These are phyloP conservation scores for Firmiana major DNA, from an alignment of 345 rosid species.

Conservation along the genomic window DNA sequence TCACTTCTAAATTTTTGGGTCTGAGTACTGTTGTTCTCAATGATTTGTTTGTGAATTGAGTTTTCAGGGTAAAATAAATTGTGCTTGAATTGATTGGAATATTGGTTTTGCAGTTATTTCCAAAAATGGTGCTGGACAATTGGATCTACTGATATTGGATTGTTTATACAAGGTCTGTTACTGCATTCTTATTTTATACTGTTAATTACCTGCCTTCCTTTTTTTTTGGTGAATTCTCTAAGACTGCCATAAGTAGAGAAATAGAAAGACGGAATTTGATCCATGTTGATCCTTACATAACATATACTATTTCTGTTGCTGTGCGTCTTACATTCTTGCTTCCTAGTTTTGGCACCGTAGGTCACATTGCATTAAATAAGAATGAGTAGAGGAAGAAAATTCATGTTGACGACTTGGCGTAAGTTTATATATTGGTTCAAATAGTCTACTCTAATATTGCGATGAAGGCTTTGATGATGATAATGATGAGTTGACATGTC, in stretches of 20 bases:
- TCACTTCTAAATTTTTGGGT: not conserved
- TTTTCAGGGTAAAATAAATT: not conserved
- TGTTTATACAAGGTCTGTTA: slow-evolving; percentile 68
- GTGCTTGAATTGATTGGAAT: slow-evolving; percentile 6
- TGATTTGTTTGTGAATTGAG: not conserved
- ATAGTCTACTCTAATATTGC: too few relatives aligned
- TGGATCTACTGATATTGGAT: slow-evolving; percentile 93
- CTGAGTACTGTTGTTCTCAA: not conserved
- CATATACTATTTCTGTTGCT: not conserved
- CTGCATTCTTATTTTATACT: slow-evolving; percentile 11
- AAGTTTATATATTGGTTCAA: too few relatives aligned
- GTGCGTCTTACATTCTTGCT: not conserved
- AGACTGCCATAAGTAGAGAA: not conserved
- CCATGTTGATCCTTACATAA: not conserved
- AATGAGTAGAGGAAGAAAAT: too few relatives aligned
- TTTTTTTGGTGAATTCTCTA: not conserved
- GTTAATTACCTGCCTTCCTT: not conserved
- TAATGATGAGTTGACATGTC: too few relatives aligned
- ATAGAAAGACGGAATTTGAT: not conserved
- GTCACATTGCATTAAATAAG: too few relatives aligned
- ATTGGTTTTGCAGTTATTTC: slow-evolving; percentile 60
- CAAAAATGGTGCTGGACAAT: slow-evolving; percentile 72
- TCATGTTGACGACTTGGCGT: too few relatives aligned
- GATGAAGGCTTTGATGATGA: too few relatives aligned
- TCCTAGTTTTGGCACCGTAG: not conserved